Percentiles rank a stretch among this genome's conserved stretches.
phyloP scores from a whole-genome alignment of 306 rosid genomes.

The Fragaria vesca region DNA sequence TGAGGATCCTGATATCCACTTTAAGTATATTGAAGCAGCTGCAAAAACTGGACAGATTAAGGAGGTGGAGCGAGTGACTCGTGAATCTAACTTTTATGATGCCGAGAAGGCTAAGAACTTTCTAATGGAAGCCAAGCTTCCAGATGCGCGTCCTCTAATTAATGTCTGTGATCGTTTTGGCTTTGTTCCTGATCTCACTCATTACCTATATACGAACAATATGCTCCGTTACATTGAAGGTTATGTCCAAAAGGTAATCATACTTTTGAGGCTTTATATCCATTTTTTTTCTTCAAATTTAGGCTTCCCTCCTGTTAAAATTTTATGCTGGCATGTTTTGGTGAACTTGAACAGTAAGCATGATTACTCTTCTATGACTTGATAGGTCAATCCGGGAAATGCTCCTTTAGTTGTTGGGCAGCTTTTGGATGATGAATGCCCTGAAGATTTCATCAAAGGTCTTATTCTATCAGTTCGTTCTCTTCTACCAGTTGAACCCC shows the following conservation, averaged over 20 bases:
- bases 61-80: conserved; percentile 98
- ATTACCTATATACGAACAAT: conserved; percentile 84
- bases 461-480: conserved; percentile 97
- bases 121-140: conserved; percentile 98
- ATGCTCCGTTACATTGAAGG: conserved; percentile 99
- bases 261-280: conserved; percentile 10
- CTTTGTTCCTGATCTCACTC: conserved; percentile 97
- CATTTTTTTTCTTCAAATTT: background rate
- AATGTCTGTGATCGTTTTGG: conserved; percentile 99
- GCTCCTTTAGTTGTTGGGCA: conserved; percentile 98
- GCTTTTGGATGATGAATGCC: conserved; percentile 97
- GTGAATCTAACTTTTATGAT: conserved; percentile 95
- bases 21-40: conserved; percentile 97
- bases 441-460: conserved; percentile 97
- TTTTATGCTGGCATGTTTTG: background rate
- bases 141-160: conserved; percentile 94
- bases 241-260: conserved; percentile 92
- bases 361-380: conserved; percentile 15
- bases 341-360: background rate
- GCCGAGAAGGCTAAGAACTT: conserved; percentile 94
- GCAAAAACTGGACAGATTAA: conserved; percentile 99
- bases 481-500: conserved; percentile 94
- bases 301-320: conserved; percentile 4
- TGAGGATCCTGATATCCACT: conserved; percentile 99
- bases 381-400: conserved; percentile 96